Evolutionary conservation across 2,329 filamentous ascomycete genomes (phyloP).

Genomic region (Blumeria hordei): DNA sequence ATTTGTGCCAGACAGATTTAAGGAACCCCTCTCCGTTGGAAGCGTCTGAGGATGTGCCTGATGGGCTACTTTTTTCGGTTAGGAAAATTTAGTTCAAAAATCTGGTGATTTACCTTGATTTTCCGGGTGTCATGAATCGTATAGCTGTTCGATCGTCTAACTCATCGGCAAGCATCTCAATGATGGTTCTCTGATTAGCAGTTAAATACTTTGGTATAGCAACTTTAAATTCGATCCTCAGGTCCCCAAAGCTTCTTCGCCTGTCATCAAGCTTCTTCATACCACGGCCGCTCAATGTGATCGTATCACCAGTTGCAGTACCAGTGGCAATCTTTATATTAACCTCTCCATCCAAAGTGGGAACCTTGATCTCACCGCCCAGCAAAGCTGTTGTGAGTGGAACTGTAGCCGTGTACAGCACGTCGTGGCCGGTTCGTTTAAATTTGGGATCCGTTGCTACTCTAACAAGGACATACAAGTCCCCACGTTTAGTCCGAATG

Average conservation of each 20-base stretch:
- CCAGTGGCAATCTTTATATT: constrained; percentile 80
- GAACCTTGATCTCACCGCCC: constrained; percentile 71
- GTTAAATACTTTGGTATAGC: constrained; percentile 85
- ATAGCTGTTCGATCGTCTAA: constrained; percentile 82
- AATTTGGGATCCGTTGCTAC: constrained; percentile 84
- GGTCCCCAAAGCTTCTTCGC: constrained; percentile 47
- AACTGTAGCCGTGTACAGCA: constrained; percentile 76
- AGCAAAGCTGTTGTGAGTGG: constrained; percentile 82
- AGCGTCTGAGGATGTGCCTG: constrained; percentile 14
- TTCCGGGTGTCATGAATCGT: constrained; percentile 66
- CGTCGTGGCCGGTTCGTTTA: constrained; percentile 64
- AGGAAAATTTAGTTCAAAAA: no score
- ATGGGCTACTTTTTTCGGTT: no score
- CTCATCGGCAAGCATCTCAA: constrained; percentile 93
- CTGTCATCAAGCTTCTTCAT: constrained; percentile 66
- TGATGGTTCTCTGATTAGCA: constrained; percentile 71
- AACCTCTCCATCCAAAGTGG: constrained; percentile 74
- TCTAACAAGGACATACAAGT: constrained; percentile 75
- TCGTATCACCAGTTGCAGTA: constrained; percentile 75
- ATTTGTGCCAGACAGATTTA: constrained; percentile 77
- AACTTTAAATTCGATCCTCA: constrained; percentile 87
- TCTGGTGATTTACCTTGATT: constrained; percentile 1
- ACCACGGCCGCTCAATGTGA: constrained; percentile 73
- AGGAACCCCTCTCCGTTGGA: constrained; percentile 76
- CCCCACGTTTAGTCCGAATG: constrained; percentile 46